These are phyloP conservation scores for Ceratocystis albifundus DNA, from an alignment of 2,329 filamentous ascomycete genomes.

Conservation along the genomic window DNA sequence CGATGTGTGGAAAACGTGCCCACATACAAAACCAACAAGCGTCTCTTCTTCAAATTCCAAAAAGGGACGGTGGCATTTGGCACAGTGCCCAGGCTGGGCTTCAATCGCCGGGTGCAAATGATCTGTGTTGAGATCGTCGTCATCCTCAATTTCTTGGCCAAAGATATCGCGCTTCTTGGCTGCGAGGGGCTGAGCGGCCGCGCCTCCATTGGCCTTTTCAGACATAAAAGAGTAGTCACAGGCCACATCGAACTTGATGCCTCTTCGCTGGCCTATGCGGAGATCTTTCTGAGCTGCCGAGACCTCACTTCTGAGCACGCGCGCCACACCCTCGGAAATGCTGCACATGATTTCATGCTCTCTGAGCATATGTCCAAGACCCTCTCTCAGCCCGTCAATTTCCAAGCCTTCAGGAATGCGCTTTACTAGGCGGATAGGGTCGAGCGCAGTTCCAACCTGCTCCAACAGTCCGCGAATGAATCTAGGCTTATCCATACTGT, in stretches of 20 bases:
- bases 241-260: slow-evolving; percentile 75
- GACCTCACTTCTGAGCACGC: slow-evolving; percentile 78
- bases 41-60: slow-evolving; percentile 55
- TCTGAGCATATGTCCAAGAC: slow-evolving; percentile 78
- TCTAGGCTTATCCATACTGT: slow-evolving; percentile 92
- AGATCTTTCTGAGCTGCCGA: slow-evolving; percentile 69
- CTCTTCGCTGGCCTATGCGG: slow-evolving; percentile 66
- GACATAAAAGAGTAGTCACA: slow-evolving; percentile 33
- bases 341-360: slow-evolving; percentile 93
- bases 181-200: slow-evolving; percentile 5
- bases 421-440: slow-evolving; percentile 79
- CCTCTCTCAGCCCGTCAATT: slow-evolving; percentile 80
- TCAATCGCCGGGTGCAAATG: slow-evolving; percentile 29
- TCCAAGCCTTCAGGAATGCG: slow-evolving; percentile 88
- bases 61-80: slow-evolving; percentile 46
- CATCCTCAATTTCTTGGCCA: slow-evolving; percentile 25
- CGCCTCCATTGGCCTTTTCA: slow-evolving; percentile 30
- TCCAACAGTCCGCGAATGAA: slow-evolving; percentile 89
- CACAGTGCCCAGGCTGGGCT: slow-evolving; percentile 46
- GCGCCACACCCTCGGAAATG: slow-evolving; percentile 80
- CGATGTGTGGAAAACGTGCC: slow-evolving; percentile 67
- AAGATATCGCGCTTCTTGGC: slow-evolving; percentile 24
- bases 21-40: slow-evolving; percentile 68
- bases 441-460: slow-evolving; percentile 85
- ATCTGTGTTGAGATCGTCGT: slow-evolving; percentile 26